Base-by-base conservation (phyloP, 1,139 yeast species). In the Candida anutae region DNA sequence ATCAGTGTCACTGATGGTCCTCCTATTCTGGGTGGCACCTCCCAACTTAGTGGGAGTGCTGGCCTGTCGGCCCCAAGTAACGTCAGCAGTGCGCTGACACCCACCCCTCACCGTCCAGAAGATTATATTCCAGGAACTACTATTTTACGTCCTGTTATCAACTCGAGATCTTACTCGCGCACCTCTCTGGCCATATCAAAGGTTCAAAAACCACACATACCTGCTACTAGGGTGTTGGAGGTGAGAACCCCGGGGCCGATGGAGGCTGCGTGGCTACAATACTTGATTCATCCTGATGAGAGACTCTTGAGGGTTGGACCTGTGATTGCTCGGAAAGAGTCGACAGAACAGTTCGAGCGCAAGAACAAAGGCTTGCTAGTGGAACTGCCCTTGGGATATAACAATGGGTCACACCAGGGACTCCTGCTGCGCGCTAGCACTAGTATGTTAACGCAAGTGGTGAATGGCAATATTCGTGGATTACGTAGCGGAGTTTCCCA, bases 241-340 rank as follows among this genome's bases (percentile, higher is more conserved):
- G 62, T 71, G 2, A 63, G 77, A 1, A 76, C 83, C 2, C 53
- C 73, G 46, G 62, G 77, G 1, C 59, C 73, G 12, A 46, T 77
- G 3, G 95, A 85, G 43, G 55, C 72, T 15, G 80, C 82, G 17
- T 85, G 90, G 85, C 64, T 72, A 9, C 55, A 62, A 24, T 71
- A 68, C 39, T 58, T 87, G 34, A 58, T 56, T 10, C 74, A 73
- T 41, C 59, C 70, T 2, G 78, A 80, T 28, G 97, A 88, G 51
- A 64, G 94, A 31, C 68, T 87, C 1, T 40, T 85, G 28, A 74
- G 74, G 37, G 67, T 73, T 13, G 95, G 93, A 0, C 63, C 65
- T 11, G 70, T 62, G 0, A 52, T 58, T 28, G 63, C 53, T 3
- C 50, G 48, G 18, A 53, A 46, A 30, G 53, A 54, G 18, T 24